Evolutionary conservation across 1,284 basidiomycete genomes (phyloP), one percentile per base, ranked within the genome.

Genomic region (Malassezia caprae): DNA sequence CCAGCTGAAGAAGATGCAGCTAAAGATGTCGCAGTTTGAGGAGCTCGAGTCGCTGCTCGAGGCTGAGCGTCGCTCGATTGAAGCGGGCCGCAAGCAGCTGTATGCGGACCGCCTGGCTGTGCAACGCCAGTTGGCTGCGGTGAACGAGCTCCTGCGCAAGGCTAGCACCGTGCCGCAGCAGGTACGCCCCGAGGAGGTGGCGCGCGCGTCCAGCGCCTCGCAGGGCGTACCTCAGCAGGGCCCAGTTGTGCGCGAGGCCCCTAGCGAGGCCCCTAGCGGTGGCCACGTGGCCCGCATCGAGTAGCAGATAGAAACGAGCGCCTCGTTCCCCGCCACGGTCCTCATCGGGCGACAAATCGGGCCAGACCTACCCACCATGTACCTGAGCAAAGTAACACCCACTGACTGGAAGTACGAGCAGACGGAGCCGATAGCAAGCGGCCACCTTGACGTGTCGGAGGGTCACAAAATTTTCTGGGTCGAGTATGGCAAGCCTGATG

Each of bases 1-100:
- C 27, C 94, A 93, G 54, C 80, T 96, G 43, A 84, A 84, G 17
- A 96, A 96, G 76, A 83, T 98, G 45, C 49, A 64, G 55, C 53
- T 74, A 17, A 74, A 74, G 32, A 72, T 74, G 69, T 41, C 58
- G 5, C 72, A 74, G 43, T 73, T 74, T 45, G 67, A 72, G 31
- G 62, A 72, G 48, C 63, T 74, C 31, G 72, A 74, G 51, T 53
- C 60, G 10, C 53, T 74, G 24, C 64, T 74, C 39, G 72, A 74
- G 31, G 53, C 64, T 6, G 72, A 74, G 48, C 57, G 69, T 8
- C 60, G 68, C 17, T 46, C 42, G 5, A 48, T 74, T 19, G 72
- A 74, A 48, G 65, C 68, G 0, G 65, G 64, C 1, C 51, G 71
- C 12, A 51, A 66, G 23, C 69, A 72, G 58, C 59, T 74, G 7